These are phyloP conservation scores for Antarctomyces pellizariae DNA, from an alignment of 495 filamentous ascomycete genomes.

Conservation along the genomic window DNA sequence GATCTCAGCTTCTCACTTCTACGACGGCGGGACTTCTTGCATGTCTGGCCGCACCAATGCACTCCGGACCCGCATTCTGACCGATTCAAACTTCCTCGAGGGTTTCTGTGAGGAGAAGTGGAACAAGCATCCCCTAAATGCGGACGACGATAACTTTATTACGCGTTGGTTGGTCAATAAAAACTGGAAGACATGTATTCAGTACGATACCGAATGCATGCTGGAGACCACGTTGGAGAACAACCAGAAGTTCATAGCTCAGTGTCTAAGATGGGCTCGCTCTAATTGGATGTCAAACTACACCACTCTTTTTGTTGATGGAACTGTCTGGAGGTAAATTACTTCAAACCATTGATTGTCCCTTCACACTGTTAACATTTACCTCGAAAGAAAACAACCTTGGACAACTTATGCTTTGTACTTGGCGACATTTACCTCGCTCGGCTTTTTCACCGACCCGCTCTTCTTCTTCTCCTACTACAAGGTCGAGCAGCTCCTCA, in stretches of 20 bases:
- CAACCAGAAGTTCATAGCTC: constrained; percentile 28
- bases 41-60: constrained; percentile 48
- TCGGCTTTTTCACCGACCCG: constrained; percentile 29
- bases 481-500: constrained; percentile 4
- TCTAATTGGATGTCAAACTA: constrained; percentile 45
- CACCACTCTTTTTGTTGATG: constrained; percentile 26
- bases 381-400: constrained; percentile 30
- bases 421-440: constrained; percentile 31
- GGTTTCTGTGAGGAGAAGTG: constrained; percentile 45
- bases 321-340: constrained; percentile 25
- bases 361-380: constrained; percentile 3
- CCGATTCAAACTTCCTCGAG: constrained; percentile 42
- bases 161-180: constrained; percentile 44
- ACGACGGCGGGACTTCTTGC: constrained; percentile 66
- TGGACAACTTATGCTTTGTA: constrained; percentile 38
- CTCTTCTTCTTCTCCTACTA: constrained; percentile 16
- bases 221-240: constrained; percentile 36
- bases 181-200: constrained; percentile 34
- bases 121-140: constrained; percentile 45
- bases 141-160: constrained; percentile 63
- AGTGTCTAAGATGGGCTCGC: constrained; percentile 36
- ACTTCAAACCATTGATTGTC: background rate
- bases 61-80: constrained; percentile 42
- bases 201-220: constrained; percentile 30
- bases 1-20: constrained; percentile 57